These are phyloP conservation scores for Tuber borchii DNA, from an alignment of 495 filamentous ascomycete species.

Conservation along the genomic window DNA sequence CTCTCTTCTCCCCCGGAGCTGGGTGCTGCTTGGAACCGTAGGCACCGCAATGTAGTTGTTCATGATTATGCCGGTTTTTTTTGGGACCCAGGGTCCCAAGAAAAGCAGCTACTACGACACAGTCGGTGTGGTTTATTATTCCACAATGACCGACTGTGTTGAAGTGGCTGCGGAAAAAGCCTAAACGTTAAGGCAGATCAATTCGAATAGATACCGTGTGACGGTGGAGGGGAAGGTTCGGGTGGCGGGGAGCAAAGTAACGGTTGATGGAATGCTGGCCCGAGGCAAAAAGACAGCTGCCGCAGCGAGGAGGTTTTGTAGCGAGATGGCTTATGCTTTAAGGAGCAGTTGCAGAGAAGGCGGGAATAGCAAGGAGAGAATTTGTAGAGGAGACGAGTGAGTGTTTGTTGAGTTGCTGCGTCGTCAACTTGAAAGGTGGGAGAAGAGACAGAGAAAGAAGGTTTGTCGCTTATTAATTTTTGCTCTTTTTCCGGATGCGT, in stretches of 20 bases:
- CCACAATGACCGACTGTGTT: conserved; percentile 40
- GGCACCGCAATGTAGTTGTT: conserved; percentile 35
- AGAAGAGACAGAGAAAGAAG: conserved; percentile 3
- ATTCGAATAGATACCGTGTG: conserved; percentile 9
- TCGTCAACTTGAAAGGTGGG: neutral
- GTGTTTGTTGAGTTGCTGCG: neutral
- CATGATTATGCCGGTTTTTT: conserved; percentile 29
- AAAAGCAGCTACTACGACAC: conserved; percentile 35
- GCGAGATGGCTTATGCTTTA: neutral
- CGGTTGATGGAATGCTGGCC: neutral
- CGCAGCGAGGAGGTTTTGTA: neutral
- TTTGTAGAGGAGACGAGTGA: neutral
- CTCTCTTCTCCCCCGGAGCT: conserved; percentile 29
- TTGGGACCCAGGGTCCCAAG: conserved; percentile 19
- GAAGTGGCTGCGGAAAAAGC: conserved; percentile 13
- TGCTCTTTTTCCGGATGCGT: neutral
- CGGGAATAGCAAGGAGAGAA: neutral
- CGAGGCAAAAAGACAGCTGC: neutral
- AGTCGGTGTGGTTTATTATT: conserved; percentile 38
- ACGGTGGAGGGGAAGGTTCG: neutral
- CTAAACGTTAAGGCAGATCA: conserved; percentile 19
- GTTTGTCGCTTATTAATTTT: conserved; percentile 7
- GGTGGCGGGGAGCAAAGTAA: neutral
- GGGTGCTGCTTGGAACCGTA: conserved; percentile 32
- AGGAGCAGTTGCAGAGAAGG: neutral